These are phyloP conservation scores for Angomonas ambiguus DNA, from an alignment of 208 protist species.

Conservation along the genomic window DNA sequence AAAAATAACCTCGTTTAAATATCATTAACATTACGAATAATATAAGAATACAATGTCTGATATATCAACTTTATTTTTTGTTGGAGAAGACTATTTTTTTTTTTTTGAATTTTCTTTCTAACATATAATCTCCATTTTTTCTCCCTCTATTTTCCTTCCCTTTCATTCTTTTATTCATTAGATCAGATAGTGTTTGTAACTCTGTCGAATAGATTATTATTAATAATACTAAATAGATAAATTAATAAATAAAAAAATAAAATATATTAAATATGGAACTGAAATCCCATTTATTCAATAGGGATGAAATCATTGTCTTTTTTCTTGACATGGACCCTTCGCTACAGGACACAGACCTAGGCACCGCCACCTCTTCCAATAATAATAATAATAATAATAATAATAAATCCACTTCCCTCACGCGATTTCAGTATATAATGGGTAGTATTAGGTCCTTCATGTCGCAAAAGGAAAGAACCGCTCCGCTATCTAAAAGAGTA, in stretches of 20 bases:
- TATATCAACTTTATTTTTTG: neutral
- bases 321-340: conserved; percentile 45
- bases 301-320: conserved; percentile 37
- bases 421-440: too few species aligned
- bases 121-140: neutral
- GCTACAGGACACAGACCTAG: conserved; percentile 25
- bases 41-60: neutral
- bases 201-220: neutral
- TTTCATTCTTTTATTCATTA: conserved; percentile 17
- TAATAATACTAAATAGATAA: neutral
- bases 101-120: conserved; percentile 2
- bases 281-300: conserved; percentile 23
- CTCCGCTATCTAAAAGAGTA: neutral
- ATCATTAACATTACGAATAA: neutral
- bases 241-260: conserved; percentile 14
- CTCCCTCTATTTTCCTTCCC: neutral
- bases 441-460: neutral
- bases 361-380: conserved; percentile 25
- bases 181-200: too few species aligned
- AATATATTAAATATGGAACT: conserved; percentile 13
- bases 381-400: conserved; percentile 15
- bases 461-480: neutral
- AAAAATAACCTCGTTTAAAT: neutral
- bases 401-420: neutral
- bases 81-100: neutral